Percentiles rank a stretch among this genome's conserved stretches.
phyloP scores from a whole-genome alignment of 192 early-diverging fungal genomes.

The Coemansia sp. region DNA sequence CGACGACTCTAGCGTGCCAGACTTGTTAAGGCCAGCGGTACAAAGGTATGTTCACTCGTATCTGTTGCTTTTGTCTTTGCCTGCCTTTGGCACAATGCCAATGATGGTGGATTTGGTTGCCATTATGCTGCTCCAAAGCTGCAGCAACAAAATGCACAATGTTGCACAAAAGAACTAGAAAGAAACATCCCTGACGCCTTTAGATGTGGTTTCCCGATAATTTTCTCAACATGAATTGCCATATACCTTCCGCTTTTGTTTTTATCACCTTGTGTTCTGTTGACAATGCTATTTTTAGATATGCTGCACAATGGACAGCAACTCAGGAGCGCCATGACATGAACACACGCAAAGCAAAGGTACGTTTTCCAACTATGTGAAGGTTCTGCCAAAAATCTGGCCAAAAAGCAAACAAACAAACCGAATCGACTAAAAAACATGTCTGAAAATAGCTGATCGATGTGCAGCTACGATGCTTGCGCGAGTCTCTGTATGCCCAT shows the following conservation, averaged over 20 bases:
- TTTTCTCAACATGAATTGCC: background rate
- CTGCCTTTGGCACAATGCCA: background rate
- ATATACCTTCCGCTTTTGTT: background rate
- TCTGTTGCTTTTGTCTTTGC: background rate
- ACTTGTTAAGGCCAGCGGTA: constrained; percentile 33
- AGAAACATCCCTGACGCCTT: background rate
- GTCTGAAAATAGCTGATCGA: constrained; percentile 33
- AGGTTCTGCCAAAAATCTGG: background rate
- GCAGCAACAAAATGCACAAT: too few relatives aligned
- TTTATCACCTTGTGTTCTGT: background rate
- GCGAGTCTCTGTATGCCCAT: constrained; percentile 14
- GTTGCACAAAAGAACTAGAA: background rate
- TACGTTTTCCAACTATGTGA: background rate
- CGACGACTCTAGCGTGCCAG: constrained; percentile 25
- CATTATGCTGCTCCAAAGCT: too few relatives aligned
- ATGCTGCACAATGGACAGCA: constrained; percentile 28
- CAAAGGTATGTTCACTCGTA: constrained; percentile 24
- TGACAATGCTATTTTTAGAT: constrained; percentile 30
- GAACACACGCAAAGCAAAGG: constrained; percentile 41
- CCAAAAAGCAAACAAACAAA: background rate
- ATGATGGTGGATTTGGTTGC: background rate
- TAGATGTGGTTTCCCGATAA: background rate
- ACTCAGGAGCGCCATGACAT: constrained; percentile 36
- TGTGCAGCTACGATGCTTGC: constrained; percentile 11
- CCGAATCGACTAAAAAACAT: background rate